Percentiles rank a stretch among this genome's conserved stretches.
Conservation (phyloP, 768 basidiomycete genomes). For the Phaeotremella skinneri region DNA sequence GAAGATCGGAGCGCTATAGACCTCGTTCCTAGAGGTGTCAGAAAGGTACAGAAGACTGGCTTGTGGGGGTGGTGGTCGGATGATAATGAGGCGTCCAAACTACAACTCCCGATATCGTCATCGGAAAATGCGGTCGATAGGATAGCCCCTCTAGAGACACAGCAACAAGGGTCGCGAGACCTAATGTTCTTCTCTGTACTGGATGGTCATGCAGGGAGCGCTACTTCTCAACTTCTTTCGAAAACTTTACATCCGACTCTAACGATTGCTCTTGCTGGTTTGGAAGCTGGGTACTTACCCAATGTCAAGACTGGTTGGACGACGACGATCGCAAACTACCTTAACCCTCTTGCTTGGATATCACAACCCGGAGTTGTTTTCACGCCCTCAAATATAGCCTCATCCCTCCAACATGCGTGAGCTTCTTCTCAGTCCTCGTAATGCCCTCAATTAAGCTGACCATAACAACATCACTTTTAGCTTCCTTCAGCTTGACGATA, state of each 20-base stretch:
- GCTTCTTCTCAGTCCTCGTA: slow-evolving; percentile 9
- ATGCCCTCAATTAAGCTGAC: slow-evolving; percentile 44
- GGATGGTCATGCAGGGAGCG: slow-evolving; percentile 66
- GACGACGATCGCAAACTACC: slow-evolving; percentile 1
- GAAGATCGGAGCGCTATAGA: slow-evolving; percentile 81
- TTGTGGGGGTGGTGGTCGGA: slow-evolving; percentile 3
- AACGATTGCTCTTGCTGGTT: slow-evolving; percentile 63
- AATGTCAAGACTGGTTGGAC: slow-evolving; percentile 2
- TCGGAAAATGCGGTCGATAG: slow-evolving; percentile 54
- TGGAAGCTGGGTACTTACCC: slow-evolving; percentile 34
- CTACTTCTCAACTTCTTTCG: slow-evolving; percentile 80
- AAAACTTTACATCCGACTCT: slow-evolving; percentile 81
- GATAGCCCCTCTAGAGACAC: slow-evolving; percentile 46
- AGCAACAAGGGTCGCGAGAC: slow-evolving; percentile 56
- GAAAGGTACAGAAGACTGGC: slow-evolving; percentile 31
- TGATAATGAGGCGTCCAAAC: slow-evolving; percentile 14
- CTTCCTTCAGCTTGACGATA: slow-evolving; percentile 78
- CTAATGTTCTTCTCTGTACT: slow-evolving; percentile 82
- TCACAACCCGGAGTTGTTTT: slow-evolving; percentile 3
- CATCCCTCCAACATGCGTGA: slow-evolving; percentile 32
- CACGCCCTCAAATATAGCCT: slow-evolving; percentile 26
- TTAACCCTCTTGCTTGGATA: slow-evolving; percentile 26
- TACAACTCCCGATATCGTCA: slow-evolving; percentile 7
- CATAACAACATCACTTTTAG: slow-evolving; percentile 76
- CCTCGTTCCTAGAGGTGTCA: slow-evolving; percentile 63